Evolutionary conservation across 2,329 filamentous ascomycete genomes (phyloP), one percentile per base, ranked within the genome.

Genomic region (Aschersonia sp.): DNA sequence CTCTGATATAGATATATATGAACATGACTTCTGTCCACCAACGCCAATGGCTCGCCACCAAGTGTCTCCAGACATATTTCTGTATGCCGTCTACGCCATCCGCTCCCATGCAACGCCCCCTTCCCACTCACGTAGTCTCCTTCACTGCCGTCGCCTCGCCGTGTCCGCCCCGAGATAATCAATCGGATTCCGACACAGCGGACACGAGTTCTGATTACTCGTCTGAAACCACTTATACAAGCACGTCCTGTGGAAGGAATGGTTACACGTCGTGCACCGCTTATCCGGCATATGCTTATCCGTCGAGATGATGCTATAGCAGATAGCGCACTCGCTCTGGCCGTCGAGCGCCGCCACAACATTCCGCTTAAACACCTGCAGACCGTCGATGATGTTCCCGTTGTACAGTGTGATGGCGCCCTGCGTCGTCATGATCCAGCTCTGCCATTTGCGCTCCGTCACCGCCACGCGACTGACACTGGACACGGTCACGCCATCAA

Each of bases 181-280:
- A 62, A 96, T 96, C 29, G 85, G 82, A 62, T 94, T 95, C 57
- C 92, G 76, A 66, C 92, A 98, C 53, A 98, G 70, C 45, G 92
- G 92, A 65, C 92, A 98, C 45, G 84, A 91, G 58, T 85, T 92
- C 59, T 87, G 83, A 64, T 87, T 94, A 62, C 89, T 95, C 57
- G 77, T 91, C 73, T 87, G 85, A 72, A 98, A 97, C 92, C 92
- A 98, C 67, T 91, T 89, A 70, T 88, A 95, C 66, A 98, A 66
- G 67, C 92, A 98, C 2, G 78, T 78, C 1, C 83, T 77, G 65
- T 98, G 92, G 71, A 97, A 98, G 47, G 85, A 70, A 65, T 98
- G 91, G 72, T 89, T 91, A 74, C 92, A 98, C 1, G 91, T 97
- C 44, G 77, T 73, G 64, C 92, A 98, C 48, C 79, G 75, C 73